A percentile compares a stretch with the other conserved stretches of the same genome.
These are phyloP conservation scores for Biscogniauxia mediterranea DNA, from an alignment of 2,329 filamentous ascomycete genomes.

Conservation along the genomic window DNA sequence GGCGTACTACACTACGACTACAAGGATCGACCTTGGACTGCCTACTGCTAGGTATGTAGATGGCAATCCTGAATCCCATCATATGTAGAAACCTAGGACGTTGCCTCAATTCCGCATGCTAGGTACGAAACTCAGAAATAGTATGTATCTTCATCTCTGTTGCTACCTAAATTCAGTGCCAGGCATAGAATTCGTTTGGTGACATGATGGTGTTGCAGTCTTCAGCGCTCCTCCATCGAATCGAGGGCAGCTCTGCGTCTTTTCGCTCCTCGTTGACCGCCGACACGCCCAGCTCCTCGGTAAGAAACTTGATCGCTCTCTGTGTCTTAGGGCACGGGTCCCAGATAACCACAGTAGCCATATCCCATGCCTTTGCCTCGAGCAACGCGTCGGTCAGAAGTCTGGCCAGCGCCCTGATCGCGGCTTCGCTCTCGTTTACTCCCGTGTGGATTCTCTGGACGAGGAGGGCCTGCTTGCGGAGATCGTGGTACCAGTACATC, in stretches of 20 bases:
- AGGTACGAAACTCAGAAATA: not conserved
- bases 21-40: no score
- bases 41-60: no score
- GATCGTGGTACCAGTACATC: slow-evolving; percentile 24
- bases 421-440: not conserved
- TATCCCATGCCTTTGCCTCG: slow-evolving; percentile 16
- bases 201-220: slow-evolving; percentile 2
- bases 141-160: no score
- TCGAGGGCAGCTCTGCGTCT: slow-evolving; percentile 11
- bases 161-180: slow-evolving; percentile 18
- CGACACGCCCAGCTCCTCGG: slow-evolving; percentile 2
- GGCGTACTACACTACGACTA: no score
- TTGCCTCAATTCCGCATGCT: no score
- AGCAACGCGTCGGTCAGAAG: slow-evolving; percentile 19
- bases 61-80: no score
- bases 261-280: slow-evolving; percentile 10
- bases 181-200: slow-evolving; percentile 22
- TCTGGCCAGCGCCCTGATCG: slow-evolving; percentile 4
- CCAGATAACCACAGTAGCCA: slow-evolving; percentile 14
- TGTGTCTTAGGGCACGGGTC: slow-evolving; percentile 10
- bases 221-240: slow-evolving; percentile 15
- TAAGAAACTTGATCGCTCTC: slow-evolving; percentile 6
- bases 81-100: no score
- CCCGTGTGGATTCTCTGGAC: slow-evolving; percentile 14
- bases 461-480: slow-evolving; percentile 8